phyloP scores from a whole-genome alignment of 1,284 basidiomycete species.

The Ustilago trichophora region DNA sequence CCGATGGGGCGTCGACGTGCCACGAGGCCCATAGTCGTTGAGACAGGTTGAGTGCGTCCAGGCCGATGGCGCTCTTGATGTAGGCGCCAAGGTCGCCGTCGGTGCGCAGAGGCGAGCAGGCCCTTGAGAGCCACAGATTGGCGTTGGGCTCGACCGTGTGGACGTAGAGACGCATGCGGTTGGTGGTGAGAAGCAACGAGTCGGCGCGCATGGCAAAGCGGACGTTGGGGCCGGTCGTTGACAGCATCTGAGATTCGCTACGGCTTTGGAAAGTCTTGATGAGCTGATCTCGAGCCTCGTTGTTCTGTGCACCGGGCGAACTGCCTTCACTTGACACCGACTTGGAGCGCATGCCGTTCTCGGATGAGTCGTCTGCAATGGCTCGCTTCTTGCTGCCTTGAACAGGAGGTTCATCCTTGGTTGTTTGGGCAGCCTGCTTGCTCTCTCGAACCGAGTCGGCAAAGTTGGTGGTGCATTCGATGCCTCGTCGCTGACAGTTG shows the following conservation, averaged over 20 bases:
- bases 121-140: conserved; percentile 45
- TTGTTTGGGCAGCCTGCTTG: conserved; percentile 35
- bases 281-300: conserved; percentile 24
- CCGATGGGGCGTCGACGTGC: conserved; percentile 43
- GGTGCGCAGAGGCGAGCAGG: conserved; percentile 44
- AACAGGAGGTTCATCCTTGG: conserved; percentile 21
- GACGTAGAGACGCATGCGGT: conserved; percentile 48
- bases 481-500: conserved; percentile 49
- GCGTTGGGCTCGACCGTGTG: conserved; percentile 47
- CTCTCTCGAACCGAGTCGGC: conserved; percentile 45
- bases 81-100: conserved; percentile 45
- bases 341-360: conserved; percentile 34
- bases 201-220: conserved; percentile 42
- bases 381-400: conserved; percentile 41
- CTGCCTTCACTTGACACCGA: conserved; percentile 32
- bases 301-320: conserved; percentile 10
- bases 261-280: conserved; percentile 26
- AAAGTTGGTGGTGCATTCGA: conserved; percentile 52
- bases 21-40: conserved; percentile 47
- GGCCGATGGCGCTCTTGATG: conserved; percentile 47
- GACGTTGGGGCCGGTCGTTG: conserved; percentile 22
- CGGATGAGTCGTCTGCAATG: conserved; percentile 27
- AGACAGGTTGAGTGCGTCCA: conserved; percentile 31
- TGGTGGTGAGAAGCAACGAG: conserved; percentile 46
- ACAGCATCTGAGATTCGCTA: conserved; percentile 29